phyloP scores from a whole-genome alignment of 306 rosid genomes.

The Calophaca sinica region DNA sequence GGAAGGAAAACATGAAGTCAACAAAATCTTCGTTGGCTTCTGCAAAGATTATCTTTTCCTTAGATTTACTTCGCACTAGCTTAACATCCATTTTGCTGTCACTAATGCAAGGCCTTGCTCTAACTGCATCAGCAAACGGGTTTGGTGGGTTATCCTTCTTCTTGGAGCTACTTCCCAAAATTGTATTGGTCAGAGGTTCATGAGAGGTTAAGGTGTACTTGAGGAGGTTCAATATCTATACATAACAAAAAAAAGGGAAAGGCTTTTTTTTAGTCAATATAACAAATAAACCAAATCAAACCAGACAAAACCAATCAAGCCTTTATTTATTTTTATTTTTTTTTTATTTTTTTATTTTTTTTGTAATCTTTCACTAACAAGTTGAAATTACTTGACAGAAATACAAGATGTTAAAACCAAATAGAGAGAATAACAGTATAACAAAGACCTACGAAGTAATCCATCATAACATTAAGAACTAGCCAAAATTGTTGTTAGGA shows the following conservation, averaged over 20 bases:
- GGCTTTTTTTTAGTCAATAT: neutral
- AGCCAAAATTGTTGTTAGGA: neutral
- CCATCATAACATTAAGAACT: neutral
- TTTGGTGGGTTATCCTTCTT: constrained; percentile 9
- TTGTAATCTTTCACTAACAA: neutral
- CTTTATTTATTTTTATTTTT: no score
- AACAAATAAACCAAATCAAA: constrained; percentile 9
- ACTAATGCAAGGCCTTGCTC: constrained; percentile 20
- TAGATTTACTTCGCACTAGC: constrained; percentile 37
- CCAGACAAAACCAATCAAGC: no score
- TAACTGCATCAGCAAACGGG: constrained; percentile 31
- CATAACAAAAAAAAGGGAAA: neutral
- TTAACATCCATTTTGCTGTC: constrained; percentile 42
- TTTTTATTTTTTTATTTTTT: no score
- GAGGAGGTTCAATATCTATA: constrained; percentile 41
- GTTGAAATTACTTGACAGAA: neutral
- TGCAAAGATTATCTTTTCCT: constrained; percentile 34
- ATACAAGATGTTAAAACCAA: neutral
- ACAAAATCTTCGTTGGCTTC: constrained; percentile 41
- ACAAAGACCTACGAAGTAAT: neutral
- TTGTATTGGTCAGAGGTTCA: constrained; percentile 39
- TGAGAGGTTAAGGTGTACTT: constrained; percentile 35
- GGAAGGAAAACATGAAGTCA: constrained; percentile 46
- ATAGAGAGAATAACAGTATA: neutral
- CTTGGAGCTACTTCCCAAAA: constrained; percentile 19